Evolutionary conservation across 2,329 filamentous ascomycete genomes (phyloP).

Genomic region (Ceratocystis huliohia): DNA sequence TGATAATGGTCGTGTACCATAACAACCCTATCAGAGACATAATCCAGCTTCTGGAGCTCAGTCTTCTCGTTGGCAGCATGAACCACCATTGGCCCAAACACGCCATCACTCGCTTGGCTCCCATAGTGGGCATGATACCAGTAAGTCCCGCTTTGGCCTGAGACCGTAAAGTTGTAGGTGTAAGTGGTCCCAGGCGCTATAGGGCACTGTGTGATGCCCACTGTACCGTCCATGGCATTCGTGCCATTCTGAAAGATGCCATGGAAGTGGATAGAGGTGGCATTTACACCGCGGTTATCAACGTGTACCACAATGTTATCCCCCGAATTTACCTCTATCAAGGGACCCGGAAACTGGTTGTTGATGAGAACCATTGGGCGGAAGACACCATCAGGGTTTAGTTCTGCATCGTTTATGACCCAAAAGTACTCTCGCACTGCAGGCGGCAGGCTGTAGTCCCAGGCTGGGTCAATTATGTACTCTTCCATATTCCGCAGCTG

Average conservation of each 20-base stretch:
- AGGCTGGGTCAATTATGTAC: slow-evolving; percentile 44
- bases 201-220: slow-evolving; percentile 53
- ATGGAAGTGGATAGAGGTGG: slow-evolving; percentile 61
- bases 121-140: slow-evolving; percentile 55
- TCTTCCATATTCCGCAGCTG: slow-evolving; percentile 31
- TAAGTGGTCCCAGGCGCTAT: slow-evolving; percentile 51
- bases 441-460: slow-evolving; percentile 41
- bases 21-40: slow-evolving; percentile 42
- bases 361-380: slow-evolving; percentile 58
- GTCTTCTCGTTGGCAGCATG: slow-evolving; percentile 38
- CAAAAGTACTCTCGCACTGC: slow-evolving; percentile 45
- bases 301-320: slow-evolving; percentile 59
- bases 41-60: slow-evolving; percentile 23
- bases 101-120: slow-evolving; percentile 54
- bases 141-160: slow-evolving; percentile 37
- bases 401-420: slow-evolving; percentile 43
- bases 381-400: slow-evolving; percentile 48
- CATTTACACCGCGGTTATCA: slow-evolving; percentile 53
- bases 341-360: slow-evolving; percentile 58
- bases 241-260: slow-evolving; percentile 67
- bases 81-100: slow-evolving; percentile 55
- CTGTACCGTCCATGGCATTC: slow-evolving; percentile 58
- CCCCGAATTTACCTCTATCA: slow-evolving; percentile 60
- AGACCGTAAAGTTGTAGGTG: slow-evolving; percentile 55
- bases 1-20: slow-evolving; percentile 67